Evolutionary conservation across 176 grass and related monocot genomes (phyloP), one percentile per base, ranked within the genome.

Genomic region (Ananas comosus): DNA sequence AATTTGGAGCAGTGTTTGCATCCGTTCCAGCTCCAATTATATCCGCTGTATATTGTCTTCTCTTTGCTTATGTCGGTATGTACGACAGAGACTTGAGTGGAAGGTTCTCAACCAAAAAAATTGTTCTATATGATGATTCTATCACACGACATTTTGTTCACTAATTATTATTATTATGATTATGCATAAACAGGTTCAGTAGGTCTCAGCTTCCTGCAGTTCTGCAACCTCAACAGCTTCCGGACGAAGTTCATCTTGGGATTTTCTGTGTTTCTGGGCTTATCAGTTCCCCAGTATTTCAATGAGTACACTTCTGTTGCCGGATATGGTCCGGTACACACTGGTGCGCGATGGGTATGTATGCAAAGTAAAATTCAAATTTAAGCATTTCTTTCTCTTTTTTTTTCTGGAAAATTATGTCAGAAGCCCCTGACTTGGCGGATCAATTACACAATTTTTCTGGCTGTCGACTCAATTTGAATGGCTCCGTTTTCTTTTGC

Each of bases 251-350:
- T 96, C 69, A 96, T 96, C 66, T 10, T 92, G 25, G 92, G 92
- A 47, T 87, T 96, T 75, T 96, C 88, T 9, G 69, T 96, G 73
- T 96, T 96, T 65, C 87, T 96, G 82, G 92, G 92, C 12, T 79
- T 96, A 52, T 96, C 92, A 0, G 79, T 96, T 65, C 92, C 92
- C 67, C 88, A 96, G 56, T 92, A 96, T 83, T 96, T 92, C 83
- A 96, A 96, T 21, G 88, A 96, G 71, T 96, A 89, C 56, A 92
- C 86, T 9, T 80, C 83, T 4, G 88, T 96, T 3, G 88, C 88
- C 23, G 73, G 86, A 51, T 85, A 85, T 68, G 92, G 92, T 12
- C 92, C 92, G 0, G 92, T 85, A n/a, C 88, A 92, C 81, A 96
- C 88, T 0, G 63, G 49, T 65, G 83, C 81, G 13, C 88, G 88